Evolutionary conservation across 2,329 filamentous ascomycete genomes (phyloP), one percentile per base, ranked within the genome.

Genomic region (Cladobotryum protrusum): DNA sequence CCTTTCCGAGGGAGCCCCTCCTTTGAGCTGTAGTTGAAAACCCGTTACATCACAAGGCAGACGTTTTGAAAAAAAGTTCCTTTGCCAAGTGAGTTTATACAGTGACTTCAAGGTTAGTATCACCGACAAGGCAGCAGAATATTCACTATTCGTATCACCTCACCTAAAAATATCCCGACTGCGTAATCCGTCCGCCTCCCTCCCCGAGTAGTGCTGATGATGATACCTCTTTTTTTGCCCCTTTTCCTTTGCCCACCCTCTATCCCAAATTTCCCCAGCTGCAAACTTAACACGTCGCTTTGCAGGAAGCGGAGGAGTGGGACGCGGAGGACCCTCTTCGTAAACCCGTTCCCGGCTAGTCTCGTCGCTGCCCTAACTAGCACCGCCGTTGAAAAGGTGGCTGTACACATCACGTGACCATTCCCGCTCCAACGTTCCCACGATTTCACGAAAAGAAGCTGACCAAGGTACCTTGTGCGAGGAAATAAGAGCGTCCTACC

Each of bases 401-500:
- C 5, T 33, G 14, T 13, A 12, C 0, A 7, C 24, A 20, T 51
- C 49, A 51, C 49, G 49, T 51, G 49, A 51, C 9, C 1, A 6
- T 44, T 24, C 44, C 20, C 41, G 11, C 6, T 29, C 11, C 24
- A 51, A 37, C 9, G 14, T 37, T 37, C 35, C 17, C 17, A n/a
- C 14, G 35, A 37, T 37, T 17, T n/a, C 35, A 37, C 4, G 24
- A 8, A 29, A 29, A 8, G 6, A 29, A 29, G 24, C 24, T 29
- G 3, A 29, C 24, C 24, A 29, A 29, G 24, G 24, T 29, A 29
- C 24, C 35, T 37, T 83, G 79, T 3, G 78, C 79, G 56, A 82
- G 86, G 64, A 86, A 29, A 29, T 29, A 29, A 29, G 11, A 29
- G 24, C 24, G 24, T 29, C 24, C 47, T 49, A 29, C 32, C 39